Evolutionary conservation across 495 filamentous ascomycete genomes (phyloP).

Genomic region (Bombardia bombarda): DNA sequence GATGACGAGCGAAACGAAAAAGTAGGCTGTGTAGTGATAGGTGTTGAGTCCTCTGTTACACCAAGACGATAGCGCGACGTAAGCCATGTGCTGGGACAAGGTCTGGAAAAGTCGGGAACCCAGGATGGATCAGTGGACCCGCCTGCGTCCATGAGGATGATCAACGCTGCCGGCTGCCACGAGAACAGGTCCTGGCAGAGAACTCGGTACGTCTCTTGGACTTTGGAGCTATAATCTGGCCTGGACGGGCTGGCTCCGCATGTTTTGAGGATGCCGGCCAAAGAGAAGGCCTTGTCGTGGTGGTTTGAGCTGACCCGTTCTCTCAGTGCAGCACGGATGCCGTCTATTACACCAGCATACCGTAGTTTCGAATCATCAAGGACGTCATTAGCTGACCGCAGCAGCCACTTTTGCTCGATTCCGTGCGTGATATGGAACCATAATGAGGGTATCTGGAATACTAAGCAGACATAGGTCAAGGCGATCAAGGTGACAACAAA

Average conservation of each 20-base stretch:
- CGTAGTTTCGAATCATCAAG: not conserved
- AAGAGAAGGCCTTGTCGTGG: constrained; percentile 4
- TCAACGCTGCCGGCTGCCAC: not conserved
- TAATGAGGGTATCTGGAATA: too few relatives aligned
- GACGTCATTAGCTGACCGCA: not conserved
- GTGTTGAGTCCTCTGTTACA: not conserved
- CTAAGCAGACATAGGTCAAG: too few relatives aligned
- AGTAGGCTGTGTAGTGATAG: not conserved
- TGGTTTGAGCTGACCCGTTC: constrained; percentile 1
- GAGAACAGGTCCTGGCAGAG: not conserved
- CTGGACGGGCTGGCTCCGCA: not conserved
- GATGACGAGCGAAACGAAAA: too few relatives aligned
- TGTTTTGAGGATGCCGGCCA: constrained; percentile 2
- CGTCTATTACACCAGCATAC: not conserved
- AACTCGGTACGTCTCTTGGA: not conserved
- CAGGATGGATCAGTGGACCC: not conserved
- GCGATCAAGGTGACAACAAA: not conserved
- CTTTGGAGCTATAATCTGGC: constrained; percentile 2
- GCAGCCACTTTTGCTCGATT: not conserved
- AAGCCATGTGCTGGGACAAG: constrained; percentile 1
- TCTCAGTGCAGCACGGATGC: constrained; percentile 2
- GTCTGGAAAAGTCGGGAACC: constrained; percentile 6
- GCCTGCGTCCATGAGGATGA: constrained; percentile 5
- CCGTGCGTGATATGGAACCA: not conserved
- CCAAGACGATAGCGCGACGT: not conserved